Evolutionary conservation across 208 protist species (phyloP).

Genomic region (Trypanosomatidae sp.): DNA sequence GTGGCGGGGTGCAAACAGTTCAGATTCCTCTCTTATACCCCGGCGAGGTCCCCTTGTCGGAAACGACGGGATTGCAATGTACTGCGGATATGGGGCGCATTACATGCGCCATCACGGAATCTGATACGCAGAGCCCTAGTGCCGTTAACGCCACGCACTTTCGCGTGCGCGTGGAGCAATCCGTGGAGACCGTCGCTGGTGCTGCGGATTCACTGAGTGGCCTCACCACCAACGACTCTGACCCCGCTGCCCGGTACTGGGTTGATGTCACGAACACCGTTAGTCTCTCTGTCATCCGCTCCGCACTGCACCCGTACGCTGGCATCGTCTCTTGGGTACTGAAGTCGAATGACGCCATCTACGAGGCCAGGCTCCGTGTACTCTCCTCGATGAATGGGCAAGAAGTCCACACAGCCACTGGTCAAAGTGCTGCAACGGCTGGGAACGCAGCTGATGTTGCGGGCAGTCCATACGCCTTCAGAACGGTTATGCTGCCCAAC

Average conservation of each 20-base stretch:
- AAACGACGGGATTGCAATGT: conserved; percentile 30
- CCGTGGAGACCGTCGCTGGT: conserved; percentile 2
- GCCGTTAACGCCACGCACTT: conserved; percentile 36
- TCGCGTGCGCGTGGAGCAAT: conserved; percentile 26
- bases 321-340: conserved; percentile 30
- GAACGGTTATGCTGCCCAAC: conserved; percentile 35
- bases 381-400: conserved; percentile 13
- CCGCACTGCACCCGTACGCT: conserved; percentile 13
- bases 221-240: not conserved
- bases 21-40: conserved; percentile 44
- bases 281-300: conserved; percentile 3
- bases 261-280: conserved; percentile 7
- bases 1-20: conserved; percentile 8
- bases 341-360: conserved; percentile 30
- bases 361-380: conserved; percentile 13
- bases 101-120: conserved; percentile 33
- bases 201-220: not conserved
- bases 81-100: conserved; percentile 29
- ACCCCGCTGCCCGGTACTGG: not conserved
- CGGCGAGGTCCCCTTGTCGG: conserved; percentile 23
- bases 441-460: conserved; percentile 24
- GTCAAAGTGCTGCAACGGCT: not conserved
- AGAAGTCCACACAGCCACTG: conserved; percentile 3
- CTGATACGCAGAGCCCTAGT: conserved; percentile 33
- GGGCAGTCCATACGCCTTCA: conserved; percentile 49